Base-by-base conservation (phyloP, 345 rosid genomes). In the Pugionium dolabratum region DNA sequence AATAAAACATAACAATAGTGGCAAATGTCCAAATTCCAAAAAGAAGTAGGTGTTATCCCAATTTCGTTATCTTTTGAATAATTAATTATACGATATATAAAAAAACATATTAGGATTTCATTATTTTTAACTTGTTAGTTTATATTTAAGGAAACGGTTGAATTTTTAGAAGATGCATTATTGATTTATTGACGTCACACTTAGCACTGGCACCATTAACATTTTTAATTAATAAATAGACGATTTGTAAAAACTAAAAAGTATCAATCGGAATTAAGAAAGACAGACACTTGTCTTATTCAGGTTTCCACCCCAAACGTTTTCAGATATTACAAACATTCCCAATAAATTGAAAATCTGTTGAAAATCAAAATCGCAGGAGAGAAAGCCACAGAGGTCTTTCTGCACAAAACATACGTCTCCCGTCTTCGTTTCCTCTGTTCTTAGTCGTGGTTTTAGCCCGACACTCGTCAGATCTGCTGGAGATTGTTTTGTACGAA, bases 331-430 rank as follows among this genome's bases (percentile, higher is more conserved):
- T 58, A 35, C 9, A 66, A 43, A 36, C 52, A n/a, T 3, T 6
- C 66, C 71, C 18, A 18, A 18, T 18, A 18, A 18, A 18, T 18
- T 18, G 18, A 18, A 18, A 18, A 18, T 18, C 18, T 18, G 18
- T 18, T 18, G 4, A 35, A 10, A 43, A 43, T 55, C 44, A 25
- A 51, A 69, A 42, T 11, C 54, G 34, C 4, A 42, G 40, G 47
- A 53, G 54, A 64, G 18, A 18, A 33, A 48, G 51, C 31, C 28
- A 36, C 9, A 4, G 46, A 47, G 58, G 62, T 33, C 50, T 57
- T 57, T 27, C 43, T 72, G 27, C 66, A 35, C 48, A 65, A 65
- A 72, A 36, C 44, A 72, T 71, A 73, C 66, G 62, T 73, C 76
- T 72, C 61, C 35, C 61, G 62, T 71, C 75, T 48, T 49, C 59